Evolutionary conservation across 768 basidiomycete genomes (phyloP).

Genomic region (Bullera alba): DNA sequence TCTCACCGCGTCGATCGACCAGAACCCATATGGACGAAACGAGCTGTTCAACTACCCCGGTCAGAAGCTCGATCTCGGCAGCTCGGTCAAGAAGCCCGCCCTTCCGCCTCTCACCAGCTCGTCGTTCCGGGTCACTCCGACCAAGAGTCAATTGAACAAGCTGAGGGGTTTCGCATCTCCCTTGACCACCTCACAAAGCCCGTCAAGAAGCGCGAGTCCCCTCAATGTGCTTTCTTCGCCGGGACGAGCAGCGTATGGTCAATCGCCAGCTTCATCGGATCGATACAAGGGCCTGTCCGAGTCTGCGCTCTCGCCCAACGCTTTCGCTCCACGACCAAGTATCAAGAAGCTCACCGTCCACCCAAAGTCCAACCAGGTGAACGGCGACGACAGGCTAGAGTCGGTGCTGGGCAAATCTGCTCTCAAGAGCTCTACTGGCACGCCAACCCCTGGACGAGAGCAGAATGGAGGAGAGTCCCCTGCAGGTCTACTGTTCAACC

Average conservation of each 20-base stretch:
- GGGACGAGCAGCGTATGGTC: constrained; percentile 18
- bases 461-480: constrained; percentile 7
- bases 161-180: constrained; percentile 44
- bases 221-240: constrained; percentile 15
- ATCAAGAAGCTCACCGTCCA: constrained; percentile 89
- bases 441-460: constrained; percentile 5
- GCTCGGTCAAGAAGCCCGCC: constrained; percentile 40
- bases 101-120: constrained; percentile 44
- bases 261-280: constrained; percentile 23
- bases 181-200: constrained; percentile 17
- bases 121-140: constrained; percentile 39
- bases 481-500: constrained; percentile 16
- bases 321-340: constrained; percentile 63
- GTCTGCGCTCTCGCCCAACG: constrained; percentile 61
- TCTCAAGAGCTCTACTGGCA: constrained; percentile 17
- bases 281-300: constrained; percentile 54
- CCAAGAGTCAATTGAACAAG: constrained; percentile 34
- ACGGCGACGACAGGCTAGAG: constrained; percentile 30
- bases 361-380: constrained; percentile 55
- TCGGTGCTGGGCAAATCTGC: constrained; percentile 36
- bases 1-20: constrained; percentile 78
- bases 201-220: constrained; percentile 19
- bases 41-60: constrained; percentile 45
- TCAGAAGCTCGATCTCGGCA: constrained; percentile 33
- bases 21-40: constrained; percentile 52